Evolutionary conservation across 768 basidiomycete genomes (phyloP).

Genomic region (Cystobasidiopsis lactophilus): DNA sequence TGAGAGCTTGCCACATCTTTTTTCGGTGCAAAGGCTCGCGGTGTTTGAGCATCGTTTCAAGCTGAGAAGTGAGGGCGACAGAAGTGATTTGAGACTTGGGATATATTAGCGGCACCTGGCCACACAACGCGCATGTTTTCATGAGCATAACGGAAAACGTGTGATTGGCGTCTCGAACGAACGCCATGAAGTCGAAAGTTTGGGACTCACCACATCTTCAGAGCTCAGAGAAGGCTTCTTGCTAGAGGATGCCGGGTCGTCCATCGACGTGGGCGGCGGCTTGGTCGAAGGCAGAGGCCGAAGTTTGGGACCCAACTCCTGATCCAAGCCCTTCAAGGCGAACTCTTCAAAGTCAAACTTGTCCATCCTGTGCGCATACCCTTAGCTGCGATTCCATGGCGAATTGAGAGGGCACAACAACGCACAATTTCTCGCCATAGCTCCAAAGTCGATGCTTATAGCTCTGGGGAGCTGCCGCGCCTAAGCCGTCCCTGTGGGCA

Average conservation of each 20-base stretch:
- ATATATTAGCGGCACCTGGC: background rate
- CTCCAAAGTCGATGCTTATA: background rate
- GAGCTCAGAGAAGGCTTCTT: no score
- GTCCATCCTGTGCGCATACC: background rate
- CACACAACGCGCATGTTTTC: background rate
- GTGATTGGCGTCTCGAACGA: no score
- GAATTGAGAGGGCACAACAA: no score
- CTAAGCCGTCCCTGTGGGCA: background rate
- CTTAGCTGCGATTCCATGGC: no score
- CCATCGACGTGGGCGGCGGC: no score
- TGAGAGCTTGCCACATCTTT: background rate
- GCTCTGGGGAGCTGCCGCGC: background rate
- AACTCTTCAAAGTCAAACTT: background rate
- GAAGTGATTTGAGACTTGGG: background rate
- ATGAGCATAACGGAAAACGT: no score
- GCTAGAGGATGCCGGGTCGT: no score
- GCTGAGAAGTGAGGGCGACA: background rate
- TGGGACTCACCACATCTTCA: no score
- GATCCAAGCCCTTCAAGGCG: constrained; percentile 1
- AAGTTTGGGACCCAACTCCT: background rate
- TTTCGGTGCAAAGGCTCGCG: background rate
- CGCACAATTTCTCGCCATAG: background rate
- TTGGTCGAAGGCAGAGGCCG: background rate
- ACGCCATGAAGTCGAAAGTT: no score
- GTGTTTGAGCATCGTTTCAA: background rate